Evolutionary conservation across 176 grass and related monocot species (phyloP).

Genomic region (Triticum timopheevii): DNA sequence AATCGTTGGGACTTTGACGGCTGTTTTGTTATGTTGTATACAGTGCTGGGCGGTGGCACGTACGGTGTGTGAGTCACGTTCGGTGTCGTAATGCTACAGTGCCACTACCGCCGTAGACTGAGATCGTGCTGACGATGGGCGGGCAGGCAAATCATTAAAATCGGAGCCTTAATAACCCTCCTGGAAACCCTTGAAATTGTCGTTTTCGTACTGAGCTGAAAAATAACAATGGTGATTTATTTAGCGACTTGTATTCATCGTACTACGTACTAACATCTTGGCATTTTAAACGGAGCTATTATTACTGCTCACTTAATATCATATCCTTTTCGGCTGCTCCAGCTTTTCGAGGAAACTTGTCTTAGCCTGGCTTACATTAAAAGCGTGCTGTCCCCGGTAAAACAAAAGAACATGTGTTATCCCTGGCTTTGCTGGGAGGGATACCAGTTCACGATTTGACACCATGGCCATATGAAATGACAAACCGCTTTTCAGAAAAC

Average conservation of each 20-base stretch:
- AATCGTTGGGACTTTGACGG: constrained; percentile 29
- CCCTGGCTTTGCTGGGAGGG: background rate
- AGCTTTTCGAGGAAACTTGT: background rate
- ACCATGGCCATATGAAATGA: background rate
- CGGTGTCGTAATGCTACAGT: background rate
- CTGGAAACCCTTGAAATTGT: no score
- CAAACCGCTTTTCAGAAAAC: background rate
- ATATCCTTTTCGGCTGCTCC: background rate
- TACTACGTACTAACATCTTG: no score
- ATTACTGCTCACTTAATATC: background rate
- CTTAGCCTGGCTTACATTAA: background rate
- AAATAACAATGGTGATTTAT: no score
- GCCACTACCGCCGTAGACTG: background rate
- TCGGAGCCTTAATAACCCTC: no score
- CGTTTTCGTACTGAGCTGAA: background rate
- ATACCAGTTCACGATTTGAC: background rate
- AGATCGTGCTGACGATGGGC: background rate
- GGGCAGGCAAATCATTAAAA: background rate
- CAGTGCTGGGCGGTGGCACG: background rate
- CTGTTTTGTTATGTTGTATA: constrained; percentile 21
- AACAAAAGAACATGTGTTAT: no score
- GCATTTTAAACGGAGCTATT: background rate
- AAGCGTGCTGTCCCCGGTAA: background rate
- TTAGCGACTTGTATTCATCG: no score
- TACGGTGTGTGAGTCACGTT: background rate